Evolutionary conservation across 257 asterid species (phyloP).

Genomic region (Solanum rostratum): DNA sequence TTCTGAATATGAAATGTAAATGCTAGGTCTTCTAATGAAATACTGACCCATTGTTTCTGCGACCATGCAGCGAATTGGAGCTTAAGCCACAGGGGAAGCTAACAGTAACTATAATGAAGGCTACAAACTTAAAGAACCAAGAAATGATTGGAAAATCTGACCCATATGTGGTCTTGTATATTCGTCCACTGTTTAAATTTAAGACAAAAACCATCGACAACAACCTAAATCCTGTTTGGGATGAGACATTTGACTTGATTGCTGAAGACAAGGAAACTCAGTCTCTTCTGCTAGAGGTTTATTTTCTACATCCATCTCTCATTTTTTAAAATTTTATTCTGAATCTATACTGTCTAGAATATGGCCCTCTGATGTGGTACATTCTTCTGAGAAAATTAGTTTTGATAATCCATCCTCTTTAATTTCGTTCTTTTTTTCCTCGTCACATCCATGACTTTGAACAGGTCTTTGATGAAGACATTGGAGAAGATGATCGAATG

Average conservation of each 20-base stretch:
- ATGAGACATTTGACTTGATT: conserved; percentile 63
- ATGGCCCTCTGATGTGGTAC: not conserved
- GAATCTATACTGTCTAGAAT: not conserved
- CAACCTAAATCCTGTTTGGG: conserved; percentile 92
- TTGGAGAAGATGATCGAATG: conserved; percentile 78
- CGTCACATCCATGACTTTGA: not conserved
- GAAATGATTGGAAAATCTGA: conserved; percentile 97
- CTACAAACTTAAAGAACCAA: conserved; percentile 78
- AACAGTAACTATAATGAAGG: conserved; percentile 47
- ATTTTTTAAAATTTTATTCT: not conserved
- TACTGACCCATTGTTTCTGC: not conserved
- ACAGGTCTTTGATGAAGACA: conserved; percentile 81
- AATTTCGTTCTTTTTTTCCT: not conserved
- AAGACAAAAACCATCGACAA: conserved; percentile 82
- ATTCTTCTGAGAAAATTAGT: not conserved
- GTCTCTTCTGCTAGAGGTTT: conserved; percentile 72
- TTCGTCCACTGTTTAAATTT: conserved; percentile 84
- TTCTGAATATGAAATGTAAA: not conserved
- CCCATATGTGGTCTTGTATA: conserved; percentile 64
- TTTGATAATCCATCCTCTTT: not conserved
- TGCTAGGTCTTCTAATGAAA: not conserved
- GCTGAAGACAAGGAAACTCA: conserved; percentile 99
- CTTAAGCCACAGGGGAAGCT: conserved; percentile 96
- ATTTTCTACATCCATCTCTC: not conserved
- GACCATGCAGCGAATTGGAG: conserved; percentile 76